Conservation (phyloP, 2,329 filamentous ascomycete species). For the Sarocladium brachiariae region DNA sequence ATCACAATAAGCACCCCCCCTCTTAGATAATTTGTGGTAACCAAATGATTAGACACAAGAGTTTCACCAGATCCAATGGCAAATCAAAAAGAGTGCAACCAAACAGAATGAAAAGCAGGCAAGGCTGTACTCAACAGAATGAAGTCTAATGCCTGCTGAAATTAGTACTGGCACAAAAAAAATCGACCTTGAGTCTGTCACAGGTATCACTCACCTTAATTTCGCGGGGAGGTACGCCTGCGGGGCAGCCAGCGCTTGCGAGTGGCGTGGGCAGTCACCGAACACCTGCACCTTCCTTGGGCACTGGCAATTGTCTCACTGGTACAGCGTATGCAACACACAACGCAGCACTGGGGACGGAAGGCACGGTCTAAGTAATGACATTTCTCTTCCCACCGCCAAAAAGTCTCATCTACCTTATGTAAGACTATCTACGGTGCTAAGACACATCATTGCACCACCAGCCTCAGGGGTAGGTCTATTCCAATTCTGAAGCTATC, state of each 20-base stretch:
- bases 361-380: too few species aligned
- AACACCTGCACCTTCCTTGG: too few species aligned
- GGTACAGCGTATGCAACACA: background rate
- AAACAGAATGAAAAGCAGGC: too few species aligned
- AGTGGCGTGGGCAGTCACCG: background rate
- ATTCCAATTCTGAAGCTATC: background rate
- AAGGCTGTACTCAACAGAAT: background rate
- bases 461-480: slow-evolving; percentile 2
- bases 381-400: too few species aligned
- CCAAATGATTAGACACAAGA: too few species aligned
- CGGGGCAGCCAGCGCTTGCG: background rate
- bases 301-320: background rate
- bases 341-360: background rate
- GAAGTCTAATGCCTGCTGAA: background rate
- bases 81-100: too few species aligned
- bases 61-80: too few species aligned
- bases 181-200: background rate
- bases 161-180: background rate
- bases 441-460: background rate
- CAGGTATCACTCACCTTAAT: background rate
- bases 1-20: too few species aligned
- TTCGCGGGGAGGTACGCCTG: background rate
- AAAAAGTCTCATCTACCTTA: background rate
- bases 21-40: too few species aligned
- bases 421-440: too few species aligned